phyloP scores from a whole-genome alignment of 2,329 filamentous ascomycete species.

The Pestalotiopsis sp. region DNA sequence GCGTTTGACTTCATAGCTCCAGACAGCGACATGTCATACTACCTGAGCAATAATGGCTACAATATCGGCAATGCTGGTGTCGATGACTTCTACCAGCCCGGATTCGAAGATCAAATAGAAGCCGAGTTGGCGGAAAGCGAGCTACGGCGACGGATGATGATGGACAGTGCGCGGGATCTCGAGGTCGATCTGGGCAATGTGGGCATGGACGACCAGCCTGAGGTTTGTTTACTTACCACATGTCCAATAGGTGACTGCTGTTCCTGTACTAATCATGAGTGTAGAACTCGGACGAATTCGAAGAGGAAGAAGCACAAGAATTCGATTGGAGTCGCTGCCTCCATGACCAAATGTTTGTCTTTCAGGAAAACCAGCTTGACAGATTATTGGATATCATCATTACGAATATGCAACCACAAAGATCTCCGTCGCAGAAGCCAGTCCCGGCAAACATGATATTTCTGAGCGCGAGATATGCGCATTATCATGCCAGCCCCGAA shows the following conservation, averaged over 20 bases:
- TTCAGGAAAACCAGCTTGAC: constrained; percentile 91
- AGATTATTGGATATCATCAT: constrained; percentile 94
- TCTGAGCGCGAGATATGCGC: constrained; percentile 90
- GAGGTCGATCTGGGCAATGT: constrained; percentile 96
- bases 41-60: constrained; percentile 93
- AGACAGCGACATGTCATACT: constrained; percentile 95
- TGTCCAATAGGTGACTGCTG: constrained; percentile 22
- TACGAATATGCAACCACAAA: constrained; percentile 95
- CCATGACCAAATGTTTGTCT: constrained; percentile 99
- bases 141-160: constrained; percentile 96
- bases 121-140: constrained; percentile 97
- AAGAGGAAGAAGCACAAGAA: constrained; percentile 81
- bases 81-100: constrained; percentile 93
- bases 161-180: constrained; percentile 94
- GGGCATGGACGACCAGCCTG: constrained; percentile 92
- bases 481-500: constrained; percentile 90
- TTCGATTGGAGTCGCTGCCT: constrained; percentile 95
- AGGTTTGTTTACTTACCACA: constrained; percentile 56
- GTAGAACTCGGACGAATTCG: constrained; percentile 74
- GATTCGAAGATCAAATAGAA: constrained; percentile 93
- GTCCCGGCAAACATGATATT: constrained; percentile 98
- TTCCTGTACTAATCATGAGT: constrained; percentile 22
- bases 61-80: constrained; percentile 80
- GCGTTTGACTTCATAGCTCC: constrained; percentile 95
- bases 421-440: constrained; percentile 95